These are phyloP conservation scores for Aspergillus ellipticus DNA, from an alignment of 495 filamentous ascomycete genomes.

Conservation along the genomic window DNA sequence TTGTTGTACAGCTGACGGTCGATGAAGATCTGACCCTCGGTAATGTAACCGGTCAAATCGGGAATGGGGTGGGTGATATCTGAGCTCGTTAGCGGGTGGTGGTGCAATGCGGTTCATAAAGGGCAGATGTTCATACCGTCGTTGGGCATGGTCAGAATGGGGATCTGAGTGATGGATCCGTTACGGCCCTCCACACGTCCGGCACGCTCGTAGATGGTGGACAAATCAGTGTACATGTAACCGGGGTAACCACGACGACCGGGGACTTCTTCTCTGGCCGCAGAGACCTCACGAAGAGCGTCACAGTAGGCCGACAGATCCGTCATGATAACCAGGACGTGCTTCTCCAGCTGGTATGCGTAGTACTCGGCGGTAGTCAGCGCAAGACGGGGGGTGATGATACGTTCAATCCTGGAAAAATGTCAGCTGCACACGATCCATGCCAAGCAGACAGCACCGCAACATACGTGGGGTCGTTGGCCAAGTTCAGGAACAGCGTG, in stretches of 20 bases:
- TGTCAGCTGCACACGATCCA: conserved; percentile 15
- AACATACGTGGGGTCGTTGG: conserved; percentile 93
- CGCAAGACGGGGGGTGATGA: conserved; percentile 97
- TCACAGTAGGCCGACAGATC: conserved; percentile 98
- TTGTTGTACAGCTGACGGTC: conserved; percentile 94
- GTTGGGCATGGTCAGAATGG: conserved; percentile 99
- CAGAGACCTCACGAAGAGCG: conserved; percentile 95
- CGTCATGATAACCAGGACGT: conserved; percentile 97
- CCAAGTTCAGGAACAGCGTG: conserved; percentile 96
- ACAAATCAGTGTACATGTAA: conserved; percentile 99
- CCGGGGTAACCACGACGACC: conserved; percentile 99
- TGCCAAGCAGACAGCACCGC: not conserved
- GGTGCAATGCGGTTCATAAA: not conserved
- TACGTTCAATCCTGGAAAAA: conserved; percentile 83
- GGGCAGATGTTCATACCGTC: conserved; percentile 55
- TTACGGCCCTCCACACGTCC: conserved; percentile 97
- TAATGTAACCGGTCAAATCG: conserved; percentile 98
- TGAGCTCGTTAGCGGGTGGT: conserved; percentile 21
- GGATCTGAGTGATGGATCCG: conserved; percentile 98
- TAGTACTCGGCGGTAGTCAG: conserved; percentile 99
- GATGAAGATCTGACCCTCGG: conserved; percentile 97
- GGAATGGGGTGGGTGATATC: conserved; percentile 99
- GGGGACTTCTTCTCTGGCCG: conserved; percentile 97
- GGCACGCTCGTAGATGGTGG: conserved; percentile 98
- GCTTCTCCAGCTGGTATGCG: conserved; percentile 99